Conservation (phyloP, 169 alveolate genomes). For the Cryptosporidium ryanae region DNA sequence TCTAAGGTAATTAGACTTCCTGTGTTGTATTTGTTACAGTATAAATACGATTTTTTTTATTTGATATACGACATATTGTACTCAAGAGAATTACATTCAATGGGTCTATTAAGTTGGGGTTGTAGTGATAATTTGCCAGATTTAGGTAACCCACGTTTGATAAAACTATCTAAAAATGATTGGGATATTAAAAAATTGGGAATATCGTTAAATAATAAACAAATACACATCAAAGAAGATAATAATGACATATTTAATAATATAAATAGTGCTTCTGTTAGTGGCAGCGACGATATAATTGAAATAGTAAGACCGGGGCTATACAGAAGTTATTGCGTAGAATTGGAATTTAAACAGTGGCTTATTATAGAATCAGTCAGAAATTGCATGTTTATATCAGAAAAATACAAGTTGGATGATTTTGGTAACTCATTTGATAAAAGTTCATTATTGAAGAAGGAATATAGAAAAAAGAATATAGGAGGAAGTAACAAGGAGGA, state of each 20-base stretch:
- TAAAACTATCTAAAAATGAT: constrained; percentile 43
- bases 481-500: background rate
- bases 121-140: constrained; percentile 24
- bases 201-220: background rate
- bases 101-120: constrained; percentile 55
- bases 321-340: constrained; percentile 45
- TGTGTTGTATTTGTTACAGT: constrained; percentile 45
- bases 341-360: constrained; percentile 62
- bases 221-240: background rate
- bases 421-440: background rate
- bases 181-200: constrained; percentile 60
- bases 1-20: constrained; percentile 66
- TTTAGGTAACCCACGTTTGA: constrained; percentile 40
- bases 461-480: background rate
- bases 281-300: constrained; percentile 9
- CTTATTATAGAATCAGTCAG: constrained; percentile 48
- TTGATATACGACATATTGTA: constrained; percentile 41
- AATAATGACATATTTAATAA: background rate
- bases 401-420: constrained; percentile 25
- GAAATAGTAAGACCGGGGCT: constrained; percentile 60
- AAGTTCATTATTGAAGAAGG: background rate
- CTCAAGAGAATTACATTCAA: constrained; percentile 60
- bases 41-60: background rate
- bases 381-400: constrained; percentile 31
- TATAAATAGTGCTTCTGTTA: background rate